Evolutionary conservation across 75 land plant species (phyloP), one percentile per base, ranked within the genome.

Genomic region (Picea sitchensis): DNA sequence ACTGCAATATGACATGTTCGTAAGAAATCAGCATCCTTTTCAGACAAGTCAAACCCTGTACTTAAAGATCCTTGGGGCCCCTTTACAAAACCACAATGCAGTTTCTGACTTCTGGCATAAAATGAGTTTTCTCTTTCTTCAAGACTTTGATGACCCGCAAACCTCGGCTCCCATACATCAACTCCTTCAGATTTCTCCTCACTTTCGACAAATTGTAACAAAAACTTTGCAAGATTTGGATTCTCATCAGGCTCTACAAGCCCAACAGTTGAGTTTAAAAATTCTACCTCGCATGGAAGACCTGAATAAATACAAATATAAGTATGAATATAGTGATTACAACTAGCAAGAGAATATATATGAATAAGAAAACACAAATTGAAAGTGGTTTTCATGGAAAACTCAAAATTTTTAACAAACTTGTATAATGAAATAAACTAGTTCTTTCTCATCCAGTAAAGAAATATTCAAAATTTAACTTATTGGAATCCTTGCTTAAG

Each of bases 51-150:
- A 90, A 95, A 97, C 9, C 98, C 95, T 83, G 93, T 90, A 69
- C 91, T 85, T 68, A 82, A 77, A 31, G 80, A 84, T 65, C 81
- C 87, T 51, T 67, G 80, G 20, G 93, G 88, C 59, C 87, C 93
- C 63, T 89, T 84, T 18, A 96, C 93, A 90, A 96, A 94, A 62
- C 99, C 99, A 90, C 99, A 96, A 82, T 94, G 99, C 67, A 96
- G 26, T 47, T 87, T 92, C 76, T 96, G 93, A 82, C 90, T 80
- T 75, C 41, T 84, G 31, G 95, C 99, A 81, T 77, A 77, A 65
- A 88, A 96, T 60, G 95, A 90, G 15, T 84, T 85, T 77, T 96
- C 93, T 82, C 98, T 88, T 80, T 94, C 91, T 67, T 80, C 79
- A 80, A 91, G 90, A 11, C 90, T 90, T 82, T 91, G 99, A 73